Percentiles rank a stretch among this genome's conserved stretches.
phyloP scores from a whole-genome alignment of 2,329 filamentous ascomycete genomes.

The Aspergillus hiratsukae region DNA sequence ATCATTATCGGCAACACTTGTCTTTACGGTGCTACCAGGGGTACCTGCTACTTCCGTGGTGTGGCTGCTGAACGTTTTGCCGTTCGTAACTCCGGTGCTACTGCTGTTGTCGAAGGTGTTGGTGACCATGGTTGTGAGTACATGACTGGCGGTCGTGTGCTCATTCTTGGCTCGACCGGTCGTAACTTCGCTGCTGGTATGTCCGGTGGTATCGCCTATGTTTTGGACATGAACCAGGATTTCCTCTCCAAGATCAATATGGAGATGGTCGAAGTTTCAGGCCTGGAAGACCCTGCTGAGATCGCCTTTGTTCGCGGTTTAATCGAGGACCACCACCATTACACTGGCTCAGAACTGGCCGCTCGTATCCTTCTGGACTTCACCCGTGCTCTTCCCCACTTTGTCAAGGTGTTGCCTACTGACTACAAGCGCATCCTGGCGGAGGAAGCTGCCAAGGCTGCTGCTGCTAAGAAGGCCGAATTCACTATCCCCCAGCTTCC shows the following conservation, averaged over 20 bases:
- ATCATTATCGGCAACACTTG: conserved; percentile 91
- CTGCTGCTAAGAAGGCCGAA: conserved; percentile 76
- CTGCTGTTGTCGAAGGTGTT: conserved; percentile 91
- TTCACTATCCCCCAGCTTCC: conserved; percentile 75
- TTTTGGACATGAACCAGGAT: conserved; percentile 83
- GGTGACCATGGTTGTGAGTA: conserved; percentile 98
- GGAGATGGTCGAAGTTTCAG: conserved; percentile 92
- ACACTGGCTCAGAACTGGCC: conserved; percentile 92
- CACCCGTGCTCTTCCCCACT: conserved; percentile 80
- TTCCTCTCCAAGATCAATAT: conserved; percentile 92
- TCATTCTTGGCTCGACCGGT: conserved; percentile 82
- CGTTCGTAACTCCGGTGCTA: conserved; percentile 92
- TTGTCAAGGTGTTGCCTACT: conserved; percentile 87
- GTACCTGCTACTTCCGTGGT: conserved; percentile 94
- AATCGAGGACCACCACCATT: conserved; percentile 96
- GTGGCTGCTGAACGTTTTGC: conserved; percentile 94
- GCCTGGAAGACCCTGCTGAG: conserved; percentile 78
- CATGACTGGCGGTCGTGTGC: conserved; percentile 92
- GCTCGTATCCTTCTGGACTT: conserved; percentile 94
- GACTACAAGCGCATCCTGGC: conserved; percentile 93
- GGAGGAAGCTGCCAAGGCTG: conserved; percentile 81
- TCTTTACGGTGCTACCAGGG: conserved; percentile 86
- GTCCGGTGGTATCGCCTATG: conserved; percentile 95
- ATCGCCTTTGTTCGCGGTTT: conserved; percentile 86
- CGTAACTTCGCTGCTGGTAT: conserved; percentile 98